Evolutionary conservation across 116 monocot species (phyloP).

Genomic region (Dioscorea cayenensis): DNA sequence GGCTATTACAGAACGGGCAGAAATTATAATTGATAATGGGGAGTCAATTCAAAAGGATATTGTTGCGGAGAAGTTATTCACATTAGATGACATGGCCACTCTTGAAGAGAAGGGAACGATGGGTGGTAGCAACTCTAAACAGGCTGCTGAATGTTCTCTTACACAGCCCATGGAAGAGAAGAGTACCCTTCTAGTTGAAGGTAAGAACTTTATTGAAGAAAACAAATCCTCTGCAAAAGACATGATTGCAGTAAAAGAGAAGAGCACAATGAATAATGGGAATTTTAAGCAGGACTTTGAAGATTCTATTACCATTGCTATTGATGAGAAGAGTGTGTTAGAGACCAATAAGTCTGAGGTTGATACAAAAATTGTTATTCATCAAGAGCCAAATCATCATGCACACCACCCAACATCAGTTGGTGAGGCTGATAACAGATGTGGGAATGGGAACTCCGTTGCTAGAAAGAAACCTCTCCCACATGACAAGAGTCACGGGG

Average conservation of each 20-base stretch:
- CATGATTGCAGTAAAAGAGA: background rate
- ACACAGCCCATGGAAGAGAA: background rate
- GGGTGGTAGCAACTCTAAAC: background rate
- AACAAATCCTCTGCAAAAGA: background rate
- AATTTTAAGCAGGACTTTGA: background rate
- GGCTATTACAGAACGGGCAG: background rate
- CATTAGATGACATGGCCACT: background rate
- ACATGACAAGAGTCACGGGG: background rate
- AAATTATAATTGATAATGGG: background rate
- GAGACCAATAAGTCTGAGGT: conserved; percentile 4
- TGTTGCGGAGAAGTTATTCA: background rate
- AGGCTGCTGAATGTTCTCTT: background rate
- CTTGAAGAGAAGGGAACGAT: background rate
- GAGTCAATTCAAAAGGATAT: background rate
- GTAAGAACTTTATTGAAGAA: background rate
- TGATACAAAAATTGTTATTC: background rate
- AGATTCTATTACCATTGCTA: background rate
- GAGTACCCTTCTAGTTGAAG: background rate
- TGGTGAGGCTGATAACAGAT: background rate
- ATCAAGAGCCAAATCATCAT: background rate
- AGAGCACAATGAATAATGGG: background rate
- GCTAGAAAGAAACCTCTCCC: background rate
- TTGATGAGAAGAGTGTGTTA: background rate
- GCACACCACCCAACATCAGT: conserved; percentile 2
- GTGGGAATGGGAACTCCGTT: background rate